These are phyloP conservation scores for Astragalus glycyphyllos DNA, from an alignment of 306 rosid species.

Conservation along the genomic window DNA sequence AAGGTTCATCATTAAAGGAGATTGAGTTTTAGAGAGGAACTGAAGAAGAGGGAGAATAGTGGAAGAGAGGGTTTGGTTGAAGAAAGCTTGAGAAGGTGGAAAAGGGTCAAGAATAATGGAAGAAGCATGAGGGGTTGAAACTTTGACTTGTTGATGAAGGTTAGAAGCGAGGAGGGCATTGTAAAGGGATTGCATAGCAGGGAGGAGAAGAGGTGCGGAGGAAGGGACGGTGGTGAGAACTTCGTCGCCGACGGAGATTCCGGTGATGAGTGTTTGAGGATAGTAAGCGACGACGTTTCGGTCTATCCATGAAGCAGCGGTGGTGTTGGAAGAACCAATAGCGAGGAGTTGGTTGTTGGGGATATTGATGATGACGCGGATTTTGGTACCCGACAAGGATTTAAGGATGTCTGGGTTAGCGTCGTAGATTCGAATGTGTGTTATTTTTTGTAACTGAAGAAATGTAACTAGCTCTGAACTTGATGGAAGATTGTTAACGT, in stretches of 20 bases:
- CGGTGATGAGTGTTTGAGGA: constrained; percentile 75
- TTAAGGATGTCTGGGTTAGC: constrained; percentile 74
- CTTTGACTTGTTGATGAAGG: constrained; percentile 65
- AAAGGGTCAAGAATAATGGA: constrained; percentile 88
- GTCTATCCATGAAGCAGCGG: constrained; percentile 87
- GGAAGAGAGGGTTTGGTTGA: constrained; percentile 66
- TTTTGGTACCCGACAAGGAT: constrained; percentile 66
- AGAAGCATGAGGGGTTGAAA: constrained; percentile 88
- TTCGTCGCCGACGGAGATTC: constrained; percentile 91
- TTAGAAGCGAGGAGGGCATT: constrained; percentile 81
- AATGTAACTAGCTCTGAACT: constrained; percentile 64
- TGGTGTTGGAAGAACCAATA: constrained; percentile 86
- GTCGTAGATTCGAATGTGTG: constrained; percentile 81
- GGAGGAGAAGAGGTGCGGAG: constrained; percentile 71
- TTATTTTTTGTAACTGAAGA: constrained; percentile 72
- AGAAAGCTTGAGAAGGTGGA: constrained; percentile 94
- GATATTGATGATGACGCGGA: constrained; percentile 74
- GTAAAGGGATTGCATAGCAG: constrained; percentile 79
- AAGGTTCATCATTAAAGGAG: constrained; percentile 93
- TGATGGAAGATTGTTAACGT: constrained; percentile 64
- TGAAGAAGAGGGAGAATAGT: constrained; percentile 64
- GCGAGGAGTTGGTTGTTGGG: constrained; percentile 94
- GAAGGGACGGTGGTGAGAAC: constrained; percentile 76
- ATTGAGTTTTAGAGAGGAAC: constrained; percentile 69
- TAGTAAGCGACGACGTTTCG: constrained; percentile 78